Evolutionary conservation across 1,139 yeast species (phyloP).

Genomic region (Suhomyces maxii): DNA sequence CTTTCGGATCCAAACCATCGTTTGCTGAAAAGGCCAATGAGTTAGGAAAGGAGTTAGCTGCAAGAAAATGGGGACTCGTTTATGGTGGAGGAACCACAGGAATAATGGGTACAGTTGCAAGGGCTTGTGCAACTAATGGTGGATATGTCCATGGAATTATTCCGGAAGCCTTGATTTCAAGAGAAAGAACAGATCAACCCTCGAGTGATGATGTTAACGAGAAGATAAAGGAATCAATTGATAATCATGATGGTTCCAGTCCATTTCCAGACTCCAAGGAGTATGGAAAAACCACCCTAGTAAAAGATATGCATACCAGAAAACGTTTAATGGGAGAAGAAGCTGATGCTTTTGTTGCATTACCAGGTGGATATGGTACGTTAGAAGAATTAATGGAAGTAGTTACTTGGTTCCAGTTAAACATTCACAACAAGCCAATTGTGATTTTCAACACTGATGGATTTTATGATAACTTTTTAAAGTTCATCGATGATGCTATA

Average conservation of each 20-base stretch:
- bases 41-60: slow-evolving; percentile 61
- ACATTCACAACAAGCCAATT: slow-evolving; percentile 80
- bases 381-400: slow-evolving; percentile 88
- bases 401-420: slow-evolving; percentile 87
- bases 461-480: slow-evolving; percentile 69
- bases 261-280: slow-evolving; percentile 61
- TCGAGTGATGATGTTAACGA: slow-evolving; percentile 49
- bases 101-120: slow-evolving; percentile 84
- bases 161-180: slow-evolving; percentile 75
- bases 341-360: slow-evolving; percentile 83
- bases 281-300: slow-evolving; percentile 80
- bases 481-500: slow-evolving; percentile 58
- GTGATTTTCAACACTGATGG: slow-evolving; percentile 78
- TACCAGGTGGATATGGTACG: slow-evolving; percentile 94
- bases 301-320: slow-evolving; percentile 87
- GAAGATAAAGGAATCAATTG: slow-evolving; percentile 45
- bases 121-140: slow-evolving; percentile 60
- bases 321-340: slow-evolving; percentile 84
- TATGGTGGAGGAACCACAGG: slow-evolving; percentile 93
- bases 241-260: slow-evolving; percentile 58
- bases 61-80: slow-evolving; percentile 69
- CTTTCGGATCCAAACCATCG: slow-evolving; percentile 59
- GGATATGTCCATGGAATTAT: slow-evolving; percentile 86
- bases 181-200: slow-evolving; percentile 57
- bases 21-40: slow-evolving; percentile 56